A percentile compares a stretch with the other conserved stretches of the same genome.
Evolutionary conservation across 495 filamentous ascomycete genomes (phyloP).

Genomic region (Penicillium ochrochloron): DNA sequence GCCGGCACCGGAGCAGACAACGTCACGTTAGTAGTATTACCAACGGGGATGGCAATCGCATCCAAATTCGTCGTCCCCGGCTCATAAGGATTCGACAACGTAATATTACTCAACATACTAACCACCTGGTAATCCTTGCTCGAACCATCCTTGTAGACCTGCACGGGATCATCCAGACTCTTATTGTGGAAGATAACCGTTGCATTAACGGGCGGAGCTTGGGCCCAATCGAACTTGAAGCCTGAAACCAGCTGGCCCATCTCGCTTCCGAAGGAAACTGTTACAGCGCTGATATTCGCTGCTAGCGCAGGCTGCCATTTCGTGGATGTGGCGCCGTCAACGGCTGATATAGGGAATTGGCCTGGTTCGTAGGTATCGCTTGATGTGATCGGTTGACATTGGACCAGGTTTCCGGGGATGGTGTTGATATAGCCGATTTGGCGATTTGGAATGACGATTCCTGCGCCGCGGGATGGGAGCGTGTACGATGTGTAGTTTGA

Average conservation of each 20-base stretch:
- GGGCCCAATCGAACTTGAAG: constrained; percentile 71
- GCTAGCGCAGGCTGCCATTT: constrained; percentile 70
- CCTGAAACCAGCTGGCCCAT: constrained; percentile 49
- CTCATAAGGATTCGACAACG: constrained; percentile 45
- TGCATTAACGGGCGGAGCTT: constrained; percentile 60
- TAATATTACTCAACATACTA: constrained; percentile 33
- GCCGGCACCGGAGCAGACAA: constrained; percentile 40
- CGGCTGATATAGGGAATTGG: constrained; percentile 72
- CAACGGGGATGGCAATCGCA: constrained; percentile 42
- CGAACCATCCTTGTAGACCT: constrained; percentile 9
- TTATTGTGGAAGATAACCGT: constrained; percentile 60
- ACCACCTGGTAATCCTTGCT: constrained; percentile 25
- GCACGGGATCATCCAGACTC: constrained; percentile 28
- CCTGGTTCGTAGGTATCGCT: constrained; percentile 58
- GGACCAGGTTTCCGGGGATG: constrained; percentile 63
- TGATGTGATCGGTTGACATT: constrained; percentile 64
- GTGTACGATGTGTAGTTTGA: constrained; percentile 46
- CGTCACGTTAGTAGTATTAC: constrained; percentile 55
- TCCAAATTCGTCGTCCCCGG: constrained; percentile 30
- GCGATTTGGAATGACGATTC: constrained; percentile 64
- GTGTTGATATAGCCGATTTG: constrained; percentile 51
- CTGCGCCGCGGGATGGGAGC: constrained; percentile 54
- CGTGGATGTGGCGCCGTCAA: constrained; percentile 72
- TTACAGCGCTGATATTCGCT: constrained; percentile 49
- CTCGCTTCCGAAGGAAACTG: constrained; percentile 53